phyloP scores from a whole-genome alignment of 352 stramenopile species.

The Peronospora farinosa region DNA sequence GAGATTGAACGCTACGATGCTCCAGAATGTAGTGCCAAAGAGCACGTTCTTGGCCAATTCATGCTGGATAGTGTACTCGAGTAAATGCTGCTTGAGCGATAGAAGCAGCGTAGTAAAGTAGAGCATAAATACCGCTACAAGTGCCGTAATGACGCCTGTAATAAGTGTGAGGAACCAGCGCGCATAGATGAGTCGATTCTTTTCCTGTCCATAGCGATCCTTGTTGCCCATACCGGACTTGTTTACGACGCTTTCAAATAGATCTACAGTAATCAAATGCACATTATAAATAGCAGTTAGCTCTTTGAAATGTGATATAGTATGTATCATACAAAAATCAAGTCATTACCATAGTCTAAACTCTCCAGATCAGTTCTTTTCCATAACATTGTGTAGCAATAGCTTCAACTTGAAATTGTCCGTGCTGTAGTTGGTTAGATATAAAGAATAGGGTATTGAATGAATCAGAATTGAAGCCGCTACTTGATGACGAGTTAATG shows the following conservation, averaged over 20 bases:
- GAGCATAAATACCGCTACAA: slow-evolving; percentile 74
- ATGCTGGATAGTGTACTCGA: slow-evolving; percentile 56
- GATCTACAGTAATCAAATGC: slow-evolving; percentile 31
- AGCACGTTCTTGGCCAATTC: slow-evolving; percentile 53
- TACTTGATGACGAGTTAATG: not conserved
- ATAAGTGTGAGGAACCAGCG: slow-evolving; percentile 76
- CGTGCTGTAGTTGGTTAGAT: not conserved
- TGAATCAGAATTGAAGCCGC: not conserved
- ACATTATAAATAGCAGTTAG: not conserved
- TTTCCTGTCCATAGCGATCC: slow-evolving; percentile 77
- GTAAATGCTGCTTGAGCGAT: slow-evolving; percentile 63
- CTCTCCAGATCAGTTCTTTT: slow-evolving; percentile 66
- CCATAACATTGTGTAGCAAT: slow-evolving; percentile 45
- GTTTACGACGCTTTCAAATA: slow-evolving; percentile 86
- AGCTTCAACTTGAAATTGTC: slow-evolving; percentile 5
- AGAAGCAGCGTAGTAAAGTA: slow-evolving; percentile 68
- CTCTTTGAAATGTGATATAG: not conserved
- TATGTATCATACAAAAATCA: no score
- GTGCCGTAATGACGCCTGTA: slow-evolving; percentile 64
- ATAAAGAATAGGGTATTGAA: not conserved
- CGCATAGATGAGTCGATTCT: slow-evolving; percentile 71
- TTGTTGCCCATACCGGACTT: slow-evolving; percentile 77
- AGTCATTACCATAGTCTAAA: slow-evolving; percentile 65
- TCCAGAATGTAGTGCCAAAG: slow-evolving; percentile 71
- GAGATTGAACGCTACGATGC: slow-evolving; percentile 62